Percentiles rank a stretch among this genome's conserved stretches.
phyloP scores from a whole-genome alignment of 208 protist species.

The Crithidia brevicula region DNA sequence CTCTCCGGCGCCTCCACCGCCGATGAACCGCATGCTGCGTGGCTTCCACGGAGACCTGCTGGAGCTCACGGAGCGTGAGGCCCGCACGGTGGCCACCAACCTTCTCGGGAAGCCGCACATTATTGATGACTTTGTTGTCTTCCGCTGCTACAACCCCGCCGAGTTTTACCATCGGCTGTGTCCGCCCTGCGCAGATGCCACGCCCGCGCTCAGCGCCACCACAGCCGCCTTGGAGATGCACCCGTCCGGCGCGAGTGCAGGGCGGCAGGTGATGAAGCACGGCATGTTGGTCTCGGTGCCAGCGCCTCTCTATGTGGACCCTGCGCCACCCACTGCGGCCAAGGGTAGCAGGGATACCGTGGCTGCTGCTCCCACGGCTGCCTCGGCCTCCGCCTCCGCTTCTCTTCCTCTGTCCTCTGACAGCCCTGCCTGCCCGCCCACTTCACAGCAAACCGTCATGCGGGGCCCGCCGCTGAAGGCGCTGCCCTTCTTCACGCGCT shows the following conservation, averaged over 20 bases:
- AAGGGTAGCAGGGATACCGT: neutral
- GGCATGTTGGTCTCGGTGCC: conserved; percentile 12
- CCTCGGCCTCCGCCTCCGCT: neutral
- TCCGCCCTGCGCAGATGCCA: neutral
- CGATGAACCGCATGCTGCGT: conserved; percentile 57
- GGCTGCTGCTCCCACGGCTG: neutral
- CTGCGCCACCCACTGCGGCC: neutral
- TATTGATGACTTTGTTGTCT: conserved; percentile 69
- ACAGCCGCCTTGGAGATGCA: neutral
- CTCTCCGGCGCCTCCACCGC: conserved; percentile 33
- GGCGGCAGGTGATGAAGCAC: conserved; percentile 11
- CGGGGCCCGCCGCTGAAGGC: conserved; percentile 16
- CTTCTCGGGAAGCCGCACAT: conserved; percentile 51
- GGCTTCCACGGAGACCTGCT: conserved; percentile 68
- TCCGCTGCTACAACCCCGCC: conserved; percentile 25
- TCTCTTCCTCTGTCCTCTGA: neutral
- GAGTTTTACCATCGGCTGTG: conserved; percentile 20
- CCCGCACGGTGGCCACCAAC: conserved; percentile 40
- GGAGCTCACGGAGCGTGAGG: conserved; percentile 69
- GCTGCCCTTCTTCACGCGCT: conserved; percentile 54
- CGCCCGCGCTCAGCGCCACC: neutral
- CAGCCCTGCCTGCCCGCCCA: neutral
- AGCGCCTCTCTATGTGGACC: conserved; percentile 10
- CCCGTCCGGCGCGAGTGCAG: neutral
- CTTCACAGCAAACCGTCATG: conserved; percentile 8